These are phyloP conservation scores for Akanthomyces uredinophilus DNA, from an alignment of 2,329 filamentous ascomycete species.

Conservation along the genomic window DNA sequence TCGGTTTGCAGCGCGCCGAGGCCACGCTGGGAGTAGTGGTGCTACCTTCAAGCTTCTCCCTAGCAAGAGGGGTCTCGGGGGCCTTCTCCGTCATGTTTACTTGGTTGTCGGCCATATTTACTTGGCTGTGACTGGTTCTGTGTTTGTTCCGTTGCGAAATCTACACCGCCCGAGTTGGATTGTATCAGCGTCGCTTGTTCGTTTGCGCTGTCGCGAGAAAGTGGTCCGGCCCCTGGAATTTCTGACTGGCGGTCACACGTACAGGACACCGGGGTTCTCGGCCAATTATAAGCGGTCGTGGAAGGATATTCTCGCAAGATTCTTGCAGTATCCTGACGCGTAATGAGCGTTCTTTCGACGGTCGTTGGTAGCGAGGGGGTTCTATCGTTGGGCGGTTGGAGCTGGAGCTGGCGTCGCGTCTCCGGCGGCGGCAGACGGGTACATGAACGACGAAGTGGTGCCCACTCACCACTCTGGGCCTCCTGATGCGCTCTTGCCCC, in stretches of 20 bases:
- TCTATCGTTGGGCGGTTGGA: neutral
- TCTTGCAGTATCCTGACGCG: neutral
- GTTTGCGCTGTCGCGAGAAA: slow-evolving; percentile 3
- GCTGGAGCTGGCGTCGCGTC: slow-evolving; percentile 2
- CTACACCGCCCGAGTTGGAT: neutral
- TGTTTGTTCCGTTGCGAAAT: neutral
- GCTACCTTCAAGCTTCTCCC: slow-evolving; percentile 74
- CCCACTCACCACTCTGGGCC: neutral
- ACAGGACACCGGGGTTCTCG: neutral
- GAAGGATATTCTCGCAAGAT: no score
- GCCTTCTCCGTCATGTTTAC: slow-evolving; percentile 36
- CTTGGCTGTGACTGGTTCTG: neutral
- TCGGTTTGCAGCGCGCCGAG: neutral
- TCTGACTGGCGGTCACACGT: neutral
- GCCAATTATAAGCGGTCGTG: no score
- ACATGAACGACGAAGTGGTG: neutral
- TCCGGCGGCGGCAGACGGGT: neutral
- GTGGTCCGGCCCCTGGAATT: neutral
- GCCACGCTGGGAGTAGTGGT: neutral
- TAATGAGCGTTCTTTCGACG: neutral
- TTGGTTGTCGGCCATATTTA: slow-evolving; percentile 32
- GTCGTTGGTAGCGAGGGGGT: neutral
- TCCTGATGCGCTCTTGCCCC: neutral
- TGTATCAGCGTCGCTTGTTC: neutral
- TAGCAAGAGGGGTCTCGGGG: slow-evolving; percentile 44